Conservation (phyloP, 2,329 filamentous ascomycete genomes). For the Colletotrichum shisoi region DNA sequence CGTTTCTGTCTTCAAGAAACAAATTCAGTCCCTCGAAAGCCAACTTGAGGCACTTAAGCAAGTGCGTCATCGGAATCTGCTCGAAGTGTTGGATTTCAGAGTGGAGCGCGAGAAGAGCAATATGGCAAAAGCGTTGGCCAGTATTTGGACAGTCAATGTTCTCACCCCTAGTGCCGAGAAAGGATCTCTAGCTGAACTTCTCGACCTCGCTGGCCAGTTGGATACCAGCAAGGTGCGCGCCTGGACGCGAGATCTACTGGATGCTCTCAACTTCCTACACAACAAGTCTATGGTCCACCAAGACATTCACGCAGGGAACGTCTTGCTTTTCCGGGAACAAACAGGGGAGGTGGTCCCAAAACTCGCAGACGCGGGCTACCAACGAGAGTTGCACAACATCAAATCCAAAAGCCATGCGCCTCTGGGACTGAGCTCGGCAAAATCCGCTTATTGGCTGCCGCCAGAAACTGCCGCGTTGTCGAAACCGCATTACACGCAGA, state of each 20-base stretch:
- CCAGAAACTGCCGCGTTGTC: conserved; percentile 74
- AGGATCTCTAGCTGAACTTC: conserved; percentile 80
- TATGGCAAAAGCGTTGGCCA: conserved; percentile 48
- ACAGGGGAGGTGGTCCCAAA: conserved; percentile 76
- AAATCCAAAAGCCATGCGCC: conserved; percentile 61
- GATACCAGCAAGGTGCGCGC: conserved; percentile 78
- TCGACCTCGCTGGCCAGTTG: conserved; percentile 79
- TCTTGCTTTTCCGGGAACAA: conserved; percentile 75
- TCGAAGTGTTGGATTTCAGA: conserved; percentile 83
- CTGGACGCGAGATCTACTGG: conserved; percentile 91
- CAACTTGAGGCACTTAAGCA: conserved; percentile 78
- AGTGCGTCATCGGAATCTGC: conserved; percentile 77
- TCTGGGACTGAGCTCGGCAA: conserved; percentile 66
- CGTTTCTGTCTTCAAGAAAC: conserved; percentile 72
- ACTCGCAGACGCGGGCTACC: conserved; percentile 76
- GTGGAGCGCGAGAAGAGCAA: conserved; percentile 65
- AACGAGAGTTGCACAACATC: conserved; percentile 71
- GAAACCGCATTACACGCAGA: conserved; percentile 71
- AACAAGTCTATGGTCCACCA: conserved; percentile 84
- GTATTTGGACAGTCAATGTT: conserved; percentile 75
- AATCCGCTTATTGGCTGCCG: conserved; percentile 83
- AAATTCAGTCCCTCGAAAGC: conserved; percentile 78
- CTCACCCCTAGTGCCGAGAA: conserved; percentile 81
- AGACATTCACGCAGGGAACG: conserved; percentile 79
- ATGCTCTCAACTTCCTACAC: conserved; percentile 87